These are phyloP conservation scores for Angomonas deanei DNA, from an alignment of 208 protist species.

Conservation along the genomic window DNA sequence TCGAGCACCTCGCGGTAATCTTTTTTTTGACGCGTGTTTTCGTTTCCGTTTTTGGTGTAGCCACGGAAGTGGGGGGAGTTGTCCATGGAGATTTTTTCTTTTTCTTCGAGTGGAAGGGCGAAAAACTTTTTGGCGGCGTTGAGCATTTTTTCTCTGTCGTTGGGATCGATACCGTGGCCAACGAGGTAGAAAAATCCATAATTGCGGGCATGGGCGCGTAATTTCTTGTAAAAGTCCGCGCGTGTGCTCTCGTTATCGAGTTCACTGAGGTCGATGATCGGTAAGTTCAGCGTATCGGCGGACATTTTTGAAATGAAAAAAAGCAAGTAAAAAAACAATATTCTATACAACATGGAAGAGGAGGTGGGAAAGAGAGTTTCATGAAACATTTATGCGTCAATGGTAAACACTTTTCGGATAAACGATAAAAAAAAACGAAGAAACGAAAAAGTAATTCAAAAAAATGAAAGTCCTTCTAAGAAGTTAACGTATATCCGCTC, in stretches of 20 bases:
- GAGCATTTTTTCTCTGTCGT: not conserved
- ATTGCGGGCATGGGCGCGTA: not conserved
- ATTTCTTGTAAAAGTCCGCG: not conserved
- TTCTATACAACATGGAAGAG: not conserved
- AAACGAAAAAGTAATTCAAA: constrained; percentile 1
- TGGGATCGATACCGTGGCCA: constrained; percentile 1
- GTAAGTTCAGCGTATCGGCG: not conserved
- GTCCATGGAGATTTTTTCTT: constrained; percentile 4
- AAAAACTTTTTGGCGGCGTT: constrained; percentile 1
- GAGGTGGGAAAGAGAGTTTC: not conserved
- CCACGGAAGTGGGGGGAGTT: constrained; percentile 8
- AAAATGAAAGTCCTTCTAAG: not conserved
- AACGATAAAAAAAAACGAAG: not conserved
- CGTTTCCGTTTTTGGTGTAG: not conserved
- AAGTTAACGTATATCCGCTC: not conserved
- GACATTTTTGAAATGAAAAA: not conserved
- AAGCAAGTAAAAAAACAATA: not conserved
- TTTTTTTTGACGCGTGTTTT: constrained; percentile 1
- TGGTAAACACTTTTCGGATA: no score
- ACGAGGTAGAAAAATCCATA: constrained; percentile 9
- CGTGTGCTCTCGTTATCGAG: constrained; percentile 5
- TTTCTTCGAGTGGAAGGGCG: not conserved
- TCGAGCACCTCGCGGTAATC: constrained; percentile 5
- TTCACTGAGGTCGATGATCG: not conserved
- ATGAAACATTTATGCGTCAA: no score